Conservation (phyloP, 225 moss, liverwort and hornwort species). For the Pleurozium schreberi region DNA sequence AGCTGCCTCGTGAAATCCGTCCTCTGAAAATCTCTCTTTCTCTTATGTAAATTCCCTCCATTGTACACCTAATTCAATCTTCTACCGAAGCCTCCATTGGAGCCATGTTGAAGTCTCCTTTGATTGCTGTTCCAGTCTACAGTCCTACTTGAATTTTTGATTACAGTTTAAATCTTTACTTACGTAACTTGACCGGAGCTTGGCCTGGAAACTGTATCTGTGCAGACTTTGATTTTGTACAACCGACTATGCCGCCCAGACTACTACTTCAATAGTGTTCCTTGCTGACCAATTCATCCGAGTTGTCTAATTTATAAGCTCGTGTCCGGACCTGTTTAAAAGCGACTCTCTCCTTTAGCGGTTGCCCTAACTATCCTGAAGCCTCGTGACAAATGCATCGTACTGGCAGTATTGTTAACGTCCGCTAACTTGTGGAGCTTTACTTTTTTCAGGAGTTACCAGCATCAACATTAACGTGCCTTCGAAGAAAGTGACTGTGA, state of each 20-base stretch:
- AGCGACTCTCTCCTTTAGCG: too few relatives aligned
- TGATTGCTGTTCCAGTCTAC: not conserved
- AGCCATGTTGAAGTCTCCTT: not conserved
- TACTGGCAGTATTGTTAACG: too few relatives aligned
- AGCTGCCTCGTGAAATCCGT: too few relatives aligned
- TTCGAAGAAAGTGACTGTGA: constrained; percentile 8
- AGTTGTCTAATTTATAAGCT: too few relatives aligned
- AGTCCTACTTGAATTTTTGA: not conserved
- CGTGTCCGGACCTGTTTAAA: too few relatives aligned
- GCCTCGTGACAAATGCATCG: too few relatives aligned
- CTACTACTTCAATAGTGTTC: too few relatives aligned
- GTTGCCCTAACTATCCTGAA: too few relatives aligned
- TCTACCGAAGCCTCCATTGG: too few relatives aligned
- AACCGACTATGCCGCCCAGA: not conserved
- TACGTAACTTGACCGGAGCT: not conserved
- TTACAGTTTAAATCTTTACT: not conserved
- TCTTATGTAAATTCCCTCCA: not conserved
- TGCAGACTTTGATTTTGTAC: too few relatives aligned
- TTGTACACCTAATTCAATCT: not conserved
- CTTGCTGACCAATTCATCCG: accelerated
- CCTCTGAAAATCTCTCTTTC: not conserved
- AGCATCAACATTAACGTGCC: constrained; percentile 3
- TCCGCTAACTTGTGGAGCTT: not conserved
- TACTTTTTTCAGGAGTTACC: not conserved
- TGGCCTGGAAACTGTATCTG: accelerated